phyloP scores from a whole-genome alignment of 1,284 basidiomycete species.

The Papiliotrema fonsecae region DNA sequence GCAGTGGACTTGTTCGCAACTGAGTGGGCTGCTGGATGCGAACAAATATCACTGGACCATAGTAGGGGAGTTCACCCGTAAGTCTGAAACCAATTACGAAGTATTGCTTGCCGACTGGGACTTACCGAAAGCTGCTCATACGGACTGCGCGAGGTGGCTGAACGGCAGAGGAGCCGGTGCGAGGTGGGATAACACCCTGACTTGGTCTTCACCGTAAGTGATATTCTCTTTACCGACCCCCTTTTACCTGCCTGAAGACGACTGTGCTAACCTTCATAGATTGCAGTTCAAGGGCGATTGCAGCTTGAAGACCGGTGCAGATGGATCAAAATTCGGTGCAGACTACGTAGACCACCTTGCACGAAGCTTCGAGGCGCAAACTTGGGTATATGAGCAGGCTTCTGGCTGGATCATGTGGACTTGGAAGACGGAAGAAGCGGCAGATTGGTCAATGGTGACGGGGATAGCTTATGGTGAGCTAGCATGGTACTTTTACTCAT shows the following conservation, averaged over 20 bases:
- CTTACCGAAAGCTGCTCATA: conserved; percentile 21
- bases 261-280: conserved; percentile 12
- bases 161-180: conserved; percentile 65
- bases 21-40: conserved; percentile 51
- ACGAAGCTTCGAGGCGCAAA: conserved; percentile 78
- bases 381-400: conserved; percentile 47
- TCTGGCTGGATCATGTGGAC: conserved; percentile 40
- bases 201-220: conserved; percentile 35
- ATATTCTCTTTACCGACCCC: neutral
- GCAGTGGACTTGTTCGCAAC: conserved; percentile 56
- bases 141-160: conserved; percentile 48
- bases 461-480: conserved; percentile 36
- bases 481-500: neutral
- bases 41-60: conserved; percentile 63
- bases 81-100: conserved; percentile 51
- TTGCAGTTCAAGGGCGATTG: conserved; percentile 58
- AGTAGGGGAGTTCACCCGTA: conserved; percentile 79
- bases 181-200: conserved; percentile 65
- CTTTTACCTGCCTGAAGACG: neutral
- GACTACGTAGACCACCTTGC: conserved; percentile 74
- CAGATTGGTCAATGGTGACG: conserved; percentile 60
- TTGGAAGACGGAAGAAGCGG: conserved; percentile 49
- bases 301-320: conserved; percentile 62
- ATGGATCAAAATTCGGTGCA: conserved; percentile 59
- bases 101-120: neutral